Evolutionary conservation across 2,329 filamentous ascomycete genomes (phyloP).

Genomic region (Teratosphaeria destructans): DNA sequence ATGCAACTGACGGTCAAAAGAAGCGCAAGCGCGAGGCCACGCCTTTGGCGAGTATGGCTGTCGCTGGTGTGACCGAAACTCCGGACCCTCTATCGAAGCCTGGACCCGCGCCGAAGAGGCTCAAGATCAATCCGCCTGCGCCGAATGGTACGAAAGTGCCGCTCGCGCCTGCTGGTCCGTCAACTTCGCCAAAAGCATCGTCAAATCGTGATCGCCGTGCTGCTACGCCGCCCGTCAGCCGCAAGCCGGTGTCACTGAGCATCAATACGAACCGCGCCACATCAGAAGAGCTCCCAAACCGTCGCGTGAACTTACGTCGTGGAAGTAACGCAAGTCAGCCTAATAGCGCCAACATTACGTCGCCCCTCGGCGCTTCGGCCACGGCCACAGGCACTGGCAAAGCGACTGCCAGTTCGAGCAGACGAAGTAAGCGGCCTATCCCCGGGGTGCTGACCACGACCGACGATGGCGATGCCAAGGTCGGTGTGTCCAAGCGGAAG

Average conservation of each 20-base stretch:
- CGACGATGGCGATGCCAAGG: slow-evolving; percentile 50
- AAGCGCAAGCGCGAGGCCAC: slow-evolving; percentile 49
- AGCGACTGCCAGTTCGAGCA: slow-evolving; percentile 13
- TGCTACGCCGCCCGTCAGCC: slow-evolving; percentile 15
- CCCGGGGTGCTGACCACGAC: slow-evolving; percentile 56
- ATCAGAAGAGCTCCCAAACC: slow-evolving; percentile 37
- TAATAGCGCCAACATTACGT: slow-evolving; percentile 12
- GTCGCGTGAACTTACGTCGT: slow-evolving; percentile 32
- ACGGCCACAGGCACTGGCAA: slow-evolving; percentile 7
- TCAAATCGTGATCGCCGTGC: slow-evolving; percentile 14
- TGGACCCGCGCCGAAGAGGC: slow-evolving; percentile 23
- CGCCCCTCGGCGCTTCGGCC: slow-evolving; percentile 3
- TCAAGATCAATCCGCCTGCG: slow-evolving; percentile 20
- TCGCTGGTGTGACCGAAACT: slow-evolving; percentile 4
- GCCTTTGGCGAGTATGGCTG: slow-evolving; percentile 11
- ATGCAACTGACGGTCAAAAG: slow-evolving; percentile 18
- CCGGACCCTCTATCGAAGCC: slow-evolving; percentile 13
- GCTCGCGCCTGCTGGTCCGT: slow-evolving; percentile 32
- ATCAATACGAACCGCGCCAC: slow-evolving; percentile 36
- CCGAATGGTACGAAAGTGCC: slow-evolving; percentile 24
- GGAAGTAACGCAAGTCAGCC: slow-evolving; percentile 37
- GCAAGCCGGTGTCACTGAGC: slow-evolving; percentile 24
- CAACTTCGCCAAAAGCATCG: slow-evolving; percentile 21
- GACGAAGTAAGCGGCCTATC: slow-evolving; percentile 58
- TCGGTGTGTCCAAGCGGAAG: slow-evolving; percentile 63